Evolutionary conservation across 805 yeast species (phyloP), one percentile per base, ranked within the genome.

Genomic region (Ogataea nakhonphanomensis): DNA sequence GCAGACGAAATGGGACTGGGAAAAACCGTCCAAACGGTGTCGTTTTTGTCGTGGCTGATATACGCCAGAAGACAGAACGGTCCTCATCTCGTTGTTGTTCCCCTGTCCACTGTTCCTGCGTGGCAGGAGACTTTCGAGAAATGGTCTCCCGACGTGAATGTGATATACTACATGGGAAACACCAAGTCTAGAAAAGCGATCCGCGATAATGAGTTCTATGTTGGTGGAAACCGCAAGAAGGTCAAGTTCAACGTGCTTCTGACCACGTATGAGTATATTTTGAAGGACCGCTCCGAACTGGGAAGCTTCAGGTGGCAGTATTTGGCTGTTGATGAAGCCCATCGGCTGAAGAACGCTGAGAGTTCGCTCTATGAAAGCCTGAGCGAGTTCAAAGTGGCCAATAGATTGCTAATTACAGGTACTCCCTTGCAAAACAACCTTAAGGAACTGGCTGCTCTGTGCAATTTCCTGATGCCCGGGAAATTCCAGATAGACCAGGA

Each of bases 1-100:
- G 99, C 99, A 4, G 99, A 93, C 69, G 99, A 93, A 64, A 93
- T 93, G 99, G 99, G 99, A 40, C 73, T 93, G 39, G 99, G 99
- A 48, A 93, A 93, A 59, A 93, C 99, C 8, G 96, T 93, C 11
- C 99, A 93, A 65, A 93, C 98, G 0, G 96, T 93, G 10, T 76
- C 96, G 2, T 93, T 93, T 57, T 69, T 93, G 48, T 84, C 96
- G 33, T 93, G 99, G 98, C 73, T 93, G 36, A 79, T 93, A 28
- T 93, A 84, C 62, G 95, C 97, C 4, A 79, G 99, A 61, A 78
- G 96, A 64, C 99, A 93, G 59, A 86, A 90, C 63, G 99, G 99
- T 7, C 99, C 99, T 2, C 97, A 91, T 62, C 59, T 93, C 31
- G 93, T 93, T 13, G 99, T 93, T 23, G 99, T 93, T 7, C 99